A percentile compares a stretch with the other conserved stretches of the same genome.
Evolutionary conservation across 352 stramenopile species (phyloP).

Genomic region (Globisporangium polare): DNA sequence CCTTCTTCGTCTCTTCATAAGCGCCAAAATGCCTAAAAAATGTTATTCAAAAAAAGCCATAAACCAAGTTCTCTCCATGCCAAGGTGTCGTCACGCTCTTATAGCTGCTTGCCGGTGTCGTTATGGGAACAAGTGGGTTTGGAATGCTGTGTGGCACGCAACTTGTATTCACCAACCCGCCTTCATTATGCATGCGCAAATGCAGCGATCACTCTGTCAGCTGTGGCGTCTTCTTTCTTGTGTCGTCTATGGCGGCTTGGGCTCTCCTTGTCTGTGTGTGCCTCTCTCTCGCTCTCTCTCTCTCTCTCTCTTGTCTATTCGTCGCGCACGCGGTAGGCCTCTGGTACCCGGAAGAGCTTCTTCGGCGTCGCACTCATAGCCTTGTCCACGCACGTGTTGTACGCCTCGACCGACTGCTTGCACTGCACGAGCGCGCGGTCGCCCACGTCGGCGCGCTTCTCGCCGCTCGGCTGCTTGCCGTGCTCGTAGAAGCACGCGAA

Average conservation of each 20-base stretch:
- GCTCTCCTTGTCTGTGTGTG: neutral
- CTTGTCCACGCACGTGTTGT: conserved; percentile 74
- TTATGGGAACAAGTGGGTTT: neutral
- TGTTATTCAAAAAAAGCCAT: conserved; percentile 11
- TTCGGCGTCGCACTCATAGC: conserved; percentile 50
- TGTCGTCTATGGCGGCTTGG: neutral
- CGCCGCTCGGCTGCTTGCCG: conserved; percentile 61
- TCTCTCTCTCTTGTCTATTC: conserved; percentile 14
- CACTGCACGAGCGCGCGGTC: conserved; percentile 61
- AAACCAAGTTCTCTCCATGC: neutral
- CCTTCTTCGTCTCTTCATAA: neutral
- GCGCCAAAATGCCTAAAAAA: conserved; percentile 14
- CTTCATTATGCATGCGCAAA: neutral
- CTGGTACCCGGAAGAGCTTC: conserved; percentile 77
- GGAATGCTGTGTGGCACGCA: neutral
- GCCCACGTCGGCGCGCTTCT: conserved; percentile 55
- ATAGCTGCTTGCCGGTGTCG: neutral
- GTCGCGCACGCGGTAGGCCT: conserved; percentile 73
- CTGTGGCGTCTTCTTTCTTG: neutral
- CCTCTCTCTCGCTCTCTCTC: neutral
- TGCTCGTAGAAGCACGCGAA: conserved; percentile 83
- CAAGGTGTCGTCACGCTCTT: neutral
- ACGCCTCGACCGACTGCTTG: conserved; percentile 48
- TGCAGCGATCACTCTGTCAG: neutral
- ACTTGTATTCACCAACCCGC: neutral